These are phyloP conservation scores for Lodderomyces oxycetoniae DNA, from an alignment of 1,139 yeast species.

Conservation along the genomic window DNA sequence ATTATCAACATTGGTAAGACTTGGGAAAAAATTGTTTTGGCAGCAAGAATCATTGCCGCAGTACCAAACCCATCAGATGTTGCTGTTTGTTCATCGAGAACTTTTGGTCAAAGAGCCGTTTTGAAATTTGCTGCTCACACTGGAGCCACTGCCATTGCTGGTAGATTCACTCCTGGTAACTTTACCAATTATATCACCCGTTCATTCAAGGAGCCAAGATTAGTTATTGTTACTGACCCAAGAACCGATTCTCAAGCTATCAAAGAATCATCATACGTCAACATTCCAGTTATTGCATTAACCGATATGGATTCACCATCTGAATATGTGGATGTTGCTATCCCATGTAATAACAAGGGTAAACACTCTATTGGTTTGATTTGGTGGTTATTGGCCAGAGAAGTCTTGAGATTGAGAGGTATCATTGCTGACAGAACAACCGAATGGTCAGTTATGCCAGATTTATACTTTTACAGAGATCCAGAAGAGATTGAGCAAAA, in stretches of 20 bases:
- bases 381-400: conserved; percentile 99
- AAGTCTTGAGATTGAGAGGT: conserved; percentile 99
- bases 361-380: conserved; percentile 99
- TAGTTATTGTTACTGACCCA: conserved; percentile 98
- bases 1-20: conserved; percentile 98
- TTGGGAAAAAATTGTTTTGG: conserved; percentile 99
- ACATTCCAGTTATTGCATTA: conserved; percentile 99
- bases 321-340: conserved; percentile 98
- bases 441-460: conserved; percentile 99
- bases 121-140: conserved; percentile 99
- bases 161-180: conserved; percentile 99
- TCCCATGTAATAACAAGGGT: conserved; percentile 99
- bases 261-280: conserved; percentile 99
- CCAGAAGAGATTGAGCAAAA: conserved; percentile 98
- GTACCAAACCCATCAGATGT: conserved; percentile 98
- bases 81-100: conserved; percentile 98
- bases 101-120: conserved; percentile 99
- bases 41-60: conserved; percentile 99
- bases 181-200: conserved; percentile 99
- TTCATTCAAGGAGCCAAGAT: conserved; percentile 99
- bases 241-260: conserved; percentile 99
- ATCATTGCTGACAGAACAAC: conserved; percentile 94
- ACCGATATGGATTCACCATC: conserved; percentile 98
- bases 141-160: conserved; percentile 99
- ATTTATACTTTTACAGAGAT: conserved; percentile 99